These are phyloP conservation scores for Solanum hybrid DNA, from an alignment of 305 asterid species.

Conservation along the genomic window DNA sequence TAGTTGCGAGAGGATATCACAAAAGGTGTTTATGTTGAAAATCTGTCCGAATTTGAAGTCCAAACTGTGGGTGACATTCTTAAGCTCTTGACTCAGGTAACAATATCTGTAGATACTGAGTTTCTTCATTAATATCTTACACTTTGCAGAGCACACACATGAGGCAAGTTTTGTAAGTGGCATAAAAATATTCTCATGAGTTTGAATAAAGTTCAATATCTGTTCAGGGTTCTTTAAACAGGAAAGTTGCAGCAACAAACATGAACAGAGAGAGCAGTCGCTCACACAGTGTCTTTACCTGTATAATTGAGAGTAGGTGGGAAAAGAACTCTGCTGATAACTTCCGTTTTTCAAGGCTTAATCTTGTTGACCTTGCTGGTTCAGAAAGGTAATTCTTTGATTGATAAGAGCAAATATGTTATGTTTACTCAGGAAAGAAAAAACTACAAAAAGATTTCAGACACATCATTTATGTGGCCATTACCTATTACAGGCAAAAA, in stretches of 20 bases:
- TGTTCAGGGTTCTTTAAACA: conserved; percentile 76
- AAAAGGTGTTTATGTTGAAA: conserved; percentile 88
- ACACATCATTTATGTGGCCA: conserved; percentile 8
- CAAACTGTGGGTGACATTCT: conserved; percentile 84
- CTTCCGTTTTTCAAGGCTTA: conserved; percentile 88
- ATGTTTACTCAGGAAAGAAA: neutral
- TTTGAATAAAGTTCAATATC: conserved; percentile 5
- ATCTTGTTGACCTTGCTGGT: conserved; percentile 99
- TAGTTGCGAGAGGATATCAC: conserved; percentile 85
- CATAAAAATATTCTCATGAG: neutral
- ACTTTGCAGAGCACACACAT: neutral
- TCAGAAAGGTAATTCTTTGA: conserved; percentile 64
- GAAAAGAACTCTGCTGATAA: conserved; percentile 80
- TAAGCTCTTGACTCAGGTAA: conserved; percentile 83
- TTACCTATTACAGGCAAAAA: conserved; percentile 62
- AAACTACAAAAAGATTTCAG: neutral
- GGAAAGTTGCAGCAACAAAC: conserved; percentile 93
- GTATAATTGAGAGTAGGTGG: conserved; percentile 97
- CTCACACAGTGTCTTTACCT: conserved; percentile 94
- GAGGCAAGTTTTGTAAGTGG: neutral
- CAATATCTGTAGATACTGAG: neutral
- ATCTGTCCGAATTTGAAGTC: conserved; percentile 86
- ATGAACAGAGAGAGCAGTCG: conserved; percentile 99
- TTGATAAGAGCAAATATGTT: neutral
- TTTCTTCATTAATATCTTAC: neutral